phyloP scores from a whole-genome alignment of 257 asterid genomes.

The Solanum arcanum region DNA sequence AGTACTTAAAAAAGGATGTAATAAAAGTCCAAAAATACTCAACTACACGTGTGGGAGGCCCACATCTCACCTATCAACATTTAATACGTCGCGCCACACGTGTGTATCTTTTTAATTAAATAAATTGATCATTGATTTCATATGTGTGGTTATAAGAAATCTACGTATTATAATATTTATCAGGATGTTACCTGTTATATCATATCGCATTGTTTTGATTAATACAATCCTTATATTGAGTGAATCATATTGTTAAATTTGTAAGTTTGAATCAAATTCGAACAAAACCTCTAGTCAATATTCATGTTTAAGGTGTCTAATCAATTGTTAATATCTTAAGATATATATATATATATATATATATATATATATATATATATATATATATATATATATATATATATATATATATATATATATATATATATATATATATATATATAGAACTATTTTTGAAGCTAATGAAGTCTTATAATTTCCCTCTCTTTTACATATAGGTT shows the following conservation, averaged over 20 bases:
- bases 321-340: not conserved
- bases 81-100: not conserved
- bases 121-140: not conserved
- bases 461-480: not conserved
- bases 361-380: not conserved
- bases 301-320: not conserved
- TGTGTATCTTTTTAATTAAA: not conserved
- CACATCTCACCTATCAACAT: not conserved
- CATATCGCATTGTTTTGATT: not conserved
- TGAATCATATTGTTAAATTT: not conserved
- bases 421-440: not conserved
- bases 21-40: not conserved
- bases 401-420: not conserved
- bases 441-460: not conserved
- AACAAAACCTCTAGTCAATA: not conserved
- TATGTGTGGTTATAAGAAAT: not conserved
- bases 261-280: not conserved
- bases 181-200: not conserved
- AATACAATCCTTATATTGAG: not conserved
- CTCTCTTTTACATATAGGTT: not conserved
- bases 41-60: constrained; percentile 3
- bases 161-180: not conserved
- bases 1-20: not conserved
- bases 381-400: not conserved
- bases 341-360: not conserved